Percentiles rank a stretch among this genome's conserved stretches.
Conservation (phyloP, 441 rosid species). For the Erodium moschatum region DNA sequence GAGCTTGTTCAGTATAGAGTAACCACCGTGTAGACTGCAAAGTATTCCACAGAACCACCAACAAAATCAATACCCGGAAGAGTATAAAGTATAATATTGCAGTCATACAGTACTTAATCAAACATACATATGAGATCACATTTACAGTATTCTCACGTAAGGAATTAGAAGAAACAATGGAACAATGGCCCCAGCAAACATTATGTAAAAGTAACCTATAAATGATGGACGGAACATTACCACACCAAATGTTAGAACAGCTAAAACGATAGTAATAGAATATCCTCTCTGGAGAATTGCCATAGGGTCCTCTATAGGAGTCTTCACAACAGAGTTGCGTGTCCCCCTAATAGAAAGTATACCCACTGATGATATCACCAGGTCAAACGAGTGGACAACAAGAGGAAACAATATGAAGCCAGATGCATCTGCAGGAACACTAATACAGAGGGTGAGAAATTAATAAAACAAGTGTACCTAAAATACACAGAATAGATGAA, state of each 20-base stretch:
- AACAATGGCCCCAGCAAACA: not conserved
- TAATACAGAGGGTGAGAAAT: conserved; percentile 16
- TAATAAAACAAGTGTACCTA: not conserved
- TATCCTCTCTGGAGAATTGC: conserved; percentile 95
- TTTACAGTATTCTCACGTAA: not conserved
- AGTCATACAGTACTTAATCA: conserved; percentile 11
- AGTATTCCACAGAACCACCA: conserved; percentile 20
- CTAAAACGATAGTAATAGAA: conserved; percentile 72
- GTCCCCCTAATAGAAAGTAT: conserved; percentile 79
- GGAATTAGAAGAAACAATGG: not conserved
- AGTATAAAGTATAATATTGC: conserved; percentile 9
- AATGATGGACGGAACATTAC: conserved; percentile 40
- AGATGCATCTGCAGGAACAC: conserved; percentile 76
- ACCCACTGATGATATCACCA: conserved; percentile 86
- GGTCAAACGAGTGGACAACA: conserved; percentile 94
- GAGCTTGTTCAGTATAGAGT: conserved; percentile 92
- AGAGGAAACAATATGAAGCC: conserved; percentile 97
- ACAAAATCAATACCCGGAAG: conserved; percentile 22
- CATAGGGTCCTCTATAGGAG: conserved; percentile 90
- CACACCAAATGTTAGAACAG: conserved; percentile 77
- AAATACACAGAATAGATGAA: conserved; percentile 10
- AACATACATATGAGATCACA: conserved; percentile 5
- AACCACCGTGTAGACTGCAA: conserved; percentile 92
- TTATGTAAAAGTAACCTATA: conserved; percentile 6
- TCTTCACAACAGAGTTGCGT: conserved; percentile 65